These are phyloP conservation scores for Chalciporus sp. DNA, from an alignment of 1,284 basidiomycete species.

Conservation along the genomic window DNA sequence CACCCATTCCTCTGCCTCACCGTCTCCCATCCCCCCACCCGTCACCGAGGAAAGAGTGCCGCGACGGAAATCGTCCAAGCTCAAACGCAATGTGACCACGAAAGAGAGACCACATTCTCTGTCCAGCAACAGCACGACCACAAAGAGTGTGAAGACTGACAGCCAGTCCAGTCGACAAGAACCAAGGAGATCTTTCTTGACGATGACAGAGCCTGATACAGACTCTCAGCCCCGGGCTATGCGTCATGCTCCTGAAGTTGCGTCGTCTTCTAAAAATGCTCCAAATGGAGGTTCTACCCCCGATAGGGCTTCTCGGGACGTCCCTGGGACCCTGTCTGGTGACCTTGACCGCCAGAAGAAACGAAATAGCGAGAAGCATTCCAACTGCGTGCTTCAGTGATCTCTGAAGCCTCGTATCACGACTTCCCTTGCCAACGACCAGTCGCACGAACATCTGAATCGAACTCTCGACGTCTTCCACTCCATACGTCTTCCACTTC, in stretches of 20 bases:
- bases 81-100: constrained; percentile 34
- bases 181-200: constrained; percentile 32
- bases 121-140: constrained; percentile 50
- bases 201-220: constrained; percentile 28
- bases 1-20: constrained; percentile 26
- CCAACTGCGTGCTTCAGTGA: constrained; percentile 48
- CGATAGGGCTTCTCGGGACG: constrained; percentile 25
- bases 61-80: constrained; percentile 33
- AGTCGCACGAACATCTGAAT: neutral
- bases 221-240: constrained; percentile 14
- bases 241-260: constrained; percentile 14
- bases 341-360: constrained; percentile 44
- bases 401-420: neutral
- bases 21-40: constrained; percentile 27
- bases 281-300: constrained; percentile 7
- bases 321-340: constrained; percentile 39
- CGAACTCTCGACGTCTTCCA: neutral
- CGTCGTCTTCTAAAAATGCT: constrained; percentile 14
- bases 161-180: constrained; percentile 38
- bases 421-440: constrained; percentile 1
- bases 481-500: too few species aligned
- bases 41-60: constrained; percentile 32
- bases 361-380: constrained; percentile 39
- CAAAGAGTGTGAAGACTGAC: constrained; percentile 48
- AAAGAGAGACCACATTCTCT: constrained; percentile 51